Evolutionary conservation across 306 rosid genomes (phyloP), one percentile per base, ranked within the genome.

Genomic region (Quercus ilex): DNA sequence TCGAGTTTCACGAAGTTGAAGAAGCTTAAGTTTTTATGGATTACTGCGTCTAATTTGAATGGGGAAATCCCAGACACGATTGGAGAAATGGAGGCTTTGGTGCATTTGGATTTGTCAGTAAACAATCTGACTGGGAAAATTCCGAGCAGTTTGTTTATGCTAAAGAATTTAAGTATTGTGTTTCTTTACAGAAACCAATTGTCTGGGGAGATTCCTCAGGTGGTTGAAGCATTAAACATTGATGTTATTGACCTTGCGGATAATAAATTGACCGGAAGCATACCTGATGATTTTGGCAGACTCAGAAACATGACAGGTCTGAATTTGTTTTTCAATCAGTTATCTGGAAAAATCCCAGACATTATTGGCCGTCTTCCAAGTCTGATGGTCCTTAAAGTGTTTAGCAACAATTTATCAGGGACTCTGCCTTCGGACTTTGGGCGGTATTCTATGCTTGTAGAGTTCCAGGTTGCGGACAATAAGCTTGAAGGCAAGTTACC

Each of bases 341-440:
- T 93, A 41, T 77, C 85, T 26, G 94, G 97, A 21, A 83, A 76
- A 79, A 79, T 93, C 49, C 98, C 94, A 15, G 77, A 80, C 14
- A 73, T 82, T 70, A 70, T 93, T 25, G 93, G 90, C 31, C 80
- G 21, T 41, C 89, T 93, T 38, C 97, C 90, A 15, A 59, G 81
- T 12, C 73, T 93, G n/a, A 0, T 63, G 6, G 33, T 60, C 31
- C 78, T 93, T 63, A 80, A 28, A 18, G 26, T 91, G 71, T 88
- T 78, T 59, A 1, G 2, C 21, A 90, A 91, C 81, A 90, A 85
- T 1, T 71, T 93, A 13, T 85, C 93, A 30, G 97, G 97, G 12
- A 77, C 38, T 15, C 41, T 91, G 67, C 88, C 98, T 73, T 83
- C 92, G 0, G 87, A 89, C 8, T 81, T 93, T 4, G 98, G 98